Percentiles rank a stretch among this genome's conserved stretches.
These are phyloP conservation scores for Sclerotinia sclerotiorum DNA, from an alignment of 2,329 filamentous ascomycete genomes.

Conservation along the genomic window DNA sequence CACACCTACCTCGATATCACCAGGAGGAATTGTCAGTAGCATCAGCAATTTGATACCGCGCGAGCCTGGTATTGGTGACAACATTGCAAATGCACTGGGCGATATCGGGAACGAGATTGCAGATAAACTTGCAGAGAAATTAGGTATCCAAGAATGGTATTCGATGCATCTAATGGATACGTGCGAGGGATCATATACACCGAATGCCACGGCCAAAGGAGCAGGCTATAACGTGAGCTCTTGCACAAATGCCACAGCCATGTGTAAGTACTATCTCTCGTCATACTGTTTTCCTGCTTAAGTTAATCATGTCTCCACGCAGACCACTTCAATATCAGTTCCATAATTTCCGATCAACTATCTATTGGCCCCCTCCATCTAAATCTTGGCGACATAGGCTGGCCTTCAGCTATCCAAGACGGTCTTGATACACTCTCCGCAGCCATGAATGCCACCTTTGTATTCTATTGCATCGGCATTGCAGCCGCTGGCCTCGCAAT, in stretches of 20 bases:
- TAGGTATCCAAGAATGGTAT: constrained; percentile 62
- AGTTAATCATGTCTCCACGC: background rate
- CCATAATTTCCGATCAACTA: constrained; percentile 51
- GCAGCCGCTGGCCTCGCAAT: constrained; percentile 52
- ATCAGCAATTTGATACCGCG: constrained; percentile 43
- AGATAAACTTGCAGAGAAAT: constrained; percentile 45
- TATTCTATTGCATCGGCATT: constrained; percentile 60
- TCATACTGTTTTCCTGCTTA: background rate
- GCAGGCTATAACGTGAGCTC: constrained; percentile 52
- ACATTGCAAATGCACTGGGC: constrained; percentile 38
- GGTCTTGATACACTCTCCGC: constrained; percentile 52
- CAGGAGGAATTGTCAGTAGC: constrained; percentile 41
- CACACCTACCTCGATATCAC: constrained; percentile 37
- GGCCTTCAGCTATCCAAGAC: constrained; percentile 55
- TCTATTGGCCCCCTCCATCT: constrained; percentile 44
- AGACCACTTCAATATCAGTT: constrained; percentile 54
- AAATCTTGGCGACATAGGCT: constrained; percentile 53
- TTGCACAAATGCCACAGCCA: constrained; percentile 54
- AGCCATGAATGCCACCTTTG: constrained; percentile 53
- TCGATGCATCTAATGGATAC: constrained; percentile 59
- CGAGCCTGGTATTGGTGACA: constrained; percentile 42
- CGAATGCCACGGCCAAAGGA: constrained; percentile 41
- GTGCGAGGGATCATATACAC: constrained; percentile 50
- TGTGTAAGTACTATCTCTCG: constrained; percentile 43
- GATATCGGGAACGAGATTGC: constrained; percentile 40